phyloP scores from a whole-genome alignment of 768 basidiomycete genomes.

The Tubosaeta sp. region DNA sequence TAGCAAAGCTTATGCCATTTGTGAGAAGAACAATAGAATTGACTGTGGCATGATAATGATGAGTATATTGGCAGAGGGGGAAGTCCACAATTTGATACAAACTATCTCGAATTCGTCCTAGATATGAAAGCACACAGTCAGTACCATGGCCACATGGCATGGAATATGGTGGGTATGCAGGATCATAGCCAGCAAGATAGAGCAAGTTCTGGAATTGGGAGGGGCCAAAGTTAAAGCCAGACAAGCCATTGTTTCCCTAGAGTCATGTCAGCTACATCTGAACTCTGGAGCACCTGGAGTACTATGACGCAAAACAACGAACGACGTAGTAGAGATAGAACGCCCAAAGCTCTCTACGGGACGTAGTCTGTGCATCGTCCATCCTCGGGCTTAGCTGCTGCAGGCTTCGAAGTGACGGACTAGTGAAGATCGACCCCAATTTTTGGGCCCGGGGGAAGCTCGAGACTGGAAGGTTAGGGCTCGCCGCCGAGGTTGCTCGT shows the following conservation, averaged over 20 bases:
- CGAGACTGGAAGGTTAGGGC: neutral
- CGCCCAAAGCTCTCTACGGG: constrained; percentile 50
- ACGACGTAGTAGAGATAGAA: constrained; percentile 58
- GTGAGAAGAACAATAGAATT: constrained; percentile 77
- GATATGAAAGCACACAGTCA: constrained; percentile 62
- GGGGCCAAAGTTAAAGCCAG: constrained; percentile 68
- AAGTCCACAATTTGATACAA: constrained; percentile 15
- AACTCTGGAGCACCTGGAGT: neutral
- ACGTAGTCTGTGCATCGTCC: constrained; percentile 31
- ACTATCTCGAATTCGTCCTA: constrained; percentile 60
- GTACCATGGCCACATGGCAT: constrained; percentile 45
- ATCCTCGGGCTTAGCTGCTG: neutral
- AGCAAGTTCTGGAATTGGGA: constrained; percentile 74
- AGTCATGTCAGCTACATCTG: neutral
- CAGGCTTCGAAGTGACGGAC: neutral
- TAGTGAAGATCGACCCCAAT: neutral
- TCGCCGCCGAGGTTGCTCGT: constrained; percentile 4
- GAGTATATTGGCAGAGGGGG: neutral
- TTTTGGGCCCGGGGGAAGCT: neutral
- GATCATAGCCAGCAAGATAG: constrained; percentile 70
- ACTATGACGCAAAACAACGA: constrained; percentile 5
- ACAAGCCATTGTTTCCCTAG: constrained; percentile 63
- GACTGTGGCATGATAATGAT: constrained; percentile 36
- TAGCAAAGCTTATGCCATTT: constrained; percentile 74
- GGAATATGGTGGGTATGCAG: constrained; percentile 50